Base-by-base conservation (phyloP, 1,139 yeast genomes). In the Yamadazyma jaroonii region DNA sequence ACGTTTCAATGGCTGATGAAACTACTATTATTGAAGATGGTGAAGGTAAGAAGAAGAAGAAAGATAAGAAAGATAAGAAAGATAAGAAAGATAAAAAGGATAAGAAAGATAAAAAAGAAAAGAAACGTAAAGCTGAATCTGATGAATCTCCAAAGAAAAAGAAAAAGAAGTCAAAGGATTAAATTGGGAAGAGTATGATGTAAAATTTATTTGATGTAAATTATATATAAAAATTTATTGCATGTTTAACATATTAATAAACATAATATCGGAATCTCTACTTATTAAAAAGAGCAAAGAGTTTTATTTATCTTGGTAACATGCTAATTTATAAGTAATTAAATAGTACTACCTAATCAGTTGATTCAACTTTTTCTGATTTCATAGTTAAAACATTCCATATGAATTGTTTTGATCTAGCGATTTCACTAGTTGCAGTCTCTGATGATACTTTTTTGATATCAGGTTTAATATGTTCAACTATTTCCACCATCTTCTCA, bases 71-170 rank as follows among this genome's bases (percentile, higher is more conserved):
- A 54, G 74, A 73, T 54, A 74, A 77, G 64, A 75, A 68, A 59
- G 78, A 70, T 52, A 79, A 72, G 71, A 74, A 72, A 46, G 67
- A 74, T 48, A 62, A 32, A 21, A 32, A 77, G 49, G 76, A 77
- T 52, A 73, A 79, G 56, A 72, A 76, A 47, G 72, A 75, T 49
- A 67, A 75, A 53, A 69, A 75, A 44, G 65, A 63, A 20, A 72
- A 75, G 64, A 72, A 76, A 59, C 70, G 78, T 48, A 72, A 77
- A 60, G 70, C 71, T 41, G 75, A 74, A 34, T 73, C 67, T 48
- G 75, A 65, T 32, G 77, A 66, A 47, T 49, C 66, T 23, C 65
- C 67, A 45, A 64, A 62, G 56, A 64, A 64, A 52, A 66, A 66
- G 68, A 72, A 74, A 62, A 68, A 74, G 67, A 72, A 74, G 66